Conservation (phyloP, 2,329 filamentous ascomycete species). For the Clarireedia hainanense region DNA sequence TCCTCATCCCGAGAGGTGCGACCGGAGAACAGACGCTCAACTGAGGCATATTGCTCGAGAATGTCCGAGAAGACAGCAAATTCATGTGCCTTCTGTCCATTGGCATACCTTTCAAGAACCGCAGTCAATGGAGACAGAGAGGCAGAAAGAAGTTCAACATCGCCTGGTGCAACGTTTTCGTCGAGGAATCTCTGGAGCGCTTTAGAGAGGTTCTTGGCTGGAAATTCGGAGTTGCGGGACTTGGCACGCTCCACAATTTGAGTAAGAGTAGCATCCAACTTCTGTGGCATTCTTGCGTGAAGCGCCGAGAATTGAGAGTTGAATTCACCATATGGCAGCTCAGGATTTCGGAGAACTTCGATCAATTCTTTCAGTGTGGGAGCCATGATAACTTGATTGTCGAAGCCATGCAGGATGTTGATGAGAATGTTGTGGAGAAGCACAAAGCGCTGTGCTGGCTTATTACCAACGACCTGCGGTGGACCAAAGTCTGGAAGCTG, state of each 20-base stretch:
- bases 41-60: conserved; percentile 72
- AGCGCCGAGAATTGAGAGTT: conserved; percentile 90
- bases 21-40: conserved; percentile 82
- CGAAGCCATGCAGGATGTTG: conserved; percentile 88
- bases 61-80: conserved; percentile 72
- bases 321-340: conserved; percentile 95
- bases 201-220: conserved; percentile 78
- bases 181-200: conserved; percentile 82
- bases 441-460: conserved; percentile 81
- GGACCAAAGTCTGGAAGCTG: conserved; percentile 82
- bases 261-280: conserved; percentile 73
- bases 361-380: conserved; percentile 79
- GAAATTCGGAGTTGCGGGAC: conserved; percentile 76
- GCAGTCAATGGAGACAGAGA: conserved; percentile 69
- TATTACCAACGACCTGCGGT: conserved; percentile 80
- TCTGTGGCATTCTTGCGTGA: conserved; percentile 95
- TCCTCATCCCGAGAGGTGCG: conserved; percentile 84
- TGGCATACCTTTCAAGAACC: conserved; percentile 71
- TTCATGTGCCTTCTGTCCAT: conserved; percentile 87
- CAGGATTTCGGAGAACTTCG: conserved; percentile 80
- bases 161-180: conserved; percentile 67
- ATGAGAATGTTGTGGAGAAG: conserved; percentile 69
- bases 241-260: conserved; percentile 82
- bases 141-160: conserved; percentile 64
- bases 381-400: conserved; percentile 96